These are phyloP conservation scores for Acanthamoeba castellanii DNA, from an alignment of 208 protist genomes.

Conservation along the genomic window DNA sequence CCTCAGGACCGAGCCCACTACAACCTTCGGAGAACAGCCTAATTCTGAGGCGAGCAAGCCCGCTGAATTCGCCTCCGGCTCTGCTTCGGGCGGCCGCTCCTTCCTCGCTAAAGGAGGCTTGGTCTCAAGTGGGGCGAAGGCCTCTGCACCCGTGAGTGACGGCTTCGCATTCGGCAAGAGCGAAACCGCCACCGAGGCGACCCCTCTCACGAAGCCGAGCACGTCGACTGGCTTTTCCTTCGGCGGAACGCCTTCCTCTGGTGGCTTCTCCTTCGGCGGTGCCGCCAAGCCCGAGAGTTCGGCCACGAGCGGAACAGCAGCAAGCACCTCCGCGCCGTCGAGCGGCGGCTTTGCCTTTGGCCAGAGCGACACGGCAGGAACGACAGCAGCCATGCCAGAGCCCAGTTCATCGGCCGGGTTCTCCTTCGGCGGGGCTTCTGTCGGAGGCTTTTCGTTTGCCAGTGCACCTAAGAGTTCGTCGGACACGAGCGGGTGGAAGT, in stretches of 20 bases:
- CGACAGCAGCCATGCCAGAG: neutral
- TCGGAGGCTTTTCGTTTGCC: no score
- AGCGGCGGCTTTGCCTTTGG: neutral
- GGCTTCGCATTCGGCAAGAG: neutral
- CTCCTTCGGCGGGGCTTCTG: neutral
- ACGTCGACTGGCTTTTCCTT: neutral
- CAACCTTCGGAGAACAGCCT: no score
- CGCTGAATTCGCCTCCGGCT: neutral
- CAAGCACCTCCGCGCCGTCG: neutral
- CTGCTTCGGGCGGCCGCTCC: no score
- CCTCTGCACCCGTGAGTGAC: neutral
- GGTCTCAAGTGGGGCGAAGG: neutral
- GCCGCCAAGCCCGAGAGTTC: neutral
- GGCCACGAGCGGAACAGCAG: neutral
- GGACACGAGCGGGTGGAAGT: conserved; percentile 15
- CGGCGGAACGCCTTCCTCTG: neutral
- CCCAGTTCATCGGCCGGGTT: neutral
- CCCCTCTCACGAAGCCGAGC: neutral
- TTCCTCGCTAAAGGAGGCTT: neutral
- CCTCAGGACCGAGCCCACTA: no score
- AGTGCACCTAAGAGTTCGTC: neutral
- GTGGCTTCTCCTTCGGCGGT: neutral
- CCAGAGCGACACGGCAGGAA: neutral
- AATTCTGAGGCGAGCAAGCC: neutral
- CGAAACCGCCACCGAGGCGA: neutral